Conservation (phyloP, 176 grass and related monocot species). For the Otatea glauca region DNA sequence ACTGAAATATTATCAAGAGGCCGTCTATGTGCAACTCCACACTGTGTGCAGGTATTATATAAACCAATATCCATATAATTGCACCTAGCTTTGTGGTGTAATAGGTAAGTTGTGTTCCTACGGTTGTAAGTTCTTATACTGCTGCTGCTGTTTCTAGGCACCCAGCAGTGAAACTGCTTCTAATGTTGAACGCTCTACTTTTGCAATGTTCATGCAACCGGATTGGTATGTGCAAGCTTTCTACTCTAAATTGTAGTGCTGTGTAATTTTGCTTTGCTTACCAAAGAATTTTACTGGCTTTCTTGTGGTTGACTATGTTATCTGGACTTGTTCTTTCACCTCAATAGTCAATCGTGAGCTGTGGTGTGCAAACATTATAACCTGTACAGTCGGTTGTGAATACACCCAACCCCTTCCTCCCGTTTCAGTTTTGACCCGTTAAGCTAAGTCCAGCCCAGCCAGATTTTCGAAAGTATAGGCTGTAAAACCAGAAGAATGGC, state of each 20-base stretch:
- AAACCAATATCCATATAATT: background rate
- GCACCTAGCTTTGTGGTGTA: background rate
- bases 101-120: background rate
- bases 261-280: background rate
- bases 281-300: background rate
- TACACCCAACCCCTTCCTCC: background rate
- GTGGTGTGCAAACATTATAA: background rate
- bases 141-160: slow-evolving; percentile 56
- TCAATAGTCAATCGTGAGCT: background rate
- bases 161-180: slow-evolving; percentile 68
- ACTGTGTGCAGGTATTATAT: slow-evolving; percentile 89
- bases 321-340: background rate
- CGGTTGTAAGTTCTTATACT: background rate
- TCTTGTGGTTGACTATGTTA: background rate
- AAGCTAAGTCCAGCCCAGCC: background rate
- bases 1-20: slow-evolving; percentile 88
- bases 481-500: background rate
- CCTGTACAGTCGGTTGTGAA: background rate
- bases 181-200: slow-evolving; percentile 81
- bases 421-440: background rate
- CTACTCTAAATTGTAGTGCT: background rate
- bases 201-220: slow-evolving; percentile 97
- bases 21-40: slow-evolving; percentile 84
- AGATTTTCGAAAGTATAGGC: background rate
- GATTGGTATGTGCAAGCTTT: slow-evolving; percentile 62